A percentile compares a stretch with the other conserved stretches of the same genome.
Evolutionary conservation across 2,329 filamentous ascomycete genomes (phyloP).

Genomic region (Fusarium setosum): DNA sequence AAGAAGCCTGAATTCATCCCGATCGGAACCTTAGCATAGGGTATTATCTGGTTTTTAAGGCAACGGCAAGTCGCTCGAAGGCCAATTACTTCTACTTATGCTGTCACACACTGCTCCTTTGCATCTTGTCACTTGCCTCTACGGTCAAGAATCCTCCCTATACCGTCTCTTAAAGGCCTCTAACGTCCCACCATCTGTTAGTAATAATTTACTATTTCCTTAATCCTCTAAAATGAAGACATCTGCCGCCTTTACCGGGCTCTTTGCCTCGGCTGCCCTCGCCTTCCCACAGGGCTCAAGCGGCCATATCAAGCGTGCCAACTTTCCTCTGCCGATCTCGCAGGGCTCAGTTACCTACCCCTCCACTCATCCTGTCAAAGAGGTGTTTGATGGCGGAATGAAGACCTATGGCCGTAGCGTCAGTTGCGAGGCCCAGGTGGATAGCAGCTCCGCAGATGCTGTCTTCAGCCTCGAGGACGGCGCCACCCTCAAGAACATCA

Average conservation of each 20-base stretch:
- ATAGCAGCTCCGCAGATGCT: background rate
- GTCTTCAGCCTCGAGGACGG: conserved; percentile 60
- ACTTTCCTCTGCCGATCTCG: background rate
- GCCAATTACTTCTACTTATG: too few relatives aligned
- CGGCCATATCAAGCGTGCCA: background rate
- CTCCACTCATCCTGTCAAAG: background rate
- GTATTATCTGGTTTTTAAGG: too few relatives aligned
- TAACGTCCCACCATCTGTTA: too few relatives aligned
- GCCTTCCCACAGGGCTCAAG: conserved; percentile 39
- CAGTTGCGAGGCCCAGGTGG: background rate
- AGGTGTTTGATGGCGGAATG: background rate
- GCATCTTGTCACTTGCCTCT: too few relatives aligned
- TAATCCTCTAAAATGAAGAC: conserved; percentile 44
- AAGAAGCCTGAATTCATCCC: too few relatives aligned
- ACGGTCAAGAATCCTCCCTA: too few relatives aligned
- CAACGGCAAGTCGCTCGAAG: too few relatives aligned
- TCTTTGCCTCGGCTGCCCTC: conserved; percentile 34
- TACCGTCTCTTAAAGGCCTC: too few relatives aligned
- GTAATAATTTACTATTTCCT: too few relatives aligned
- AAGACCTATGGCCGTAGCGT: background rate
- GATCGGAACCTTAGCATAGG: too few relatives aligned
- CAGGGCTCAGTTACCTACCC: background rate
- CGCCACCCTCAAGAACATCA: conserved; percentile 61
- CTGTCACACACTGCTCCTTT: too few relatives aligned
- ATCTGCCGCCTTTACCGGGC: conserved; percentile 35